Conservation (phyloP, 2,329 filamentous ascomycete genomes). For the Fusarium nelsonii region DNA sequence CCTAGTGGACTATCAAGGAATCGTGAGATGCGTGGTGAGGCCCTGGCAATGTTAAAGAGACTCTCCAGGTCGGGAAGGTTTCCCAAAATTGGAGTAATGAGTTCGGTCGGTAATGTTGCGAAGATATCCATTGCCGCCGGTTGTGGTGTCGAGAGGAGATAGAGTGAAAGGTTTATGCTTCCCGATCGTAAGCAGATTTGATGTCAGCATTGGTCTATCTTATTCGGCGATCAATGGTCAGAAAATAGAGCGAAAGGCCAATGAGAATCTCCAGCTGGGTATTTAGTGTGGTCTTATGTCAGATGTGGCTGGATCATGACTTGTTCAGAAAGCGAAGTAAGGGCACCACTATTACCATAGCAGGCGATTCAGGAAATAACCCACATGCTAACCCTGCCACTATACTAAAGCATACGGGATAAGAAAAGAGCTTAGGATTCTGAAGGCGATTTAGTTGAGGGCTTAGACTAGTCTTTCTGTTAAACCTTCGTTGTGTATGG, state of each 20-base stretch:
- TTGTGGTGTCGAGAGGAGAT: accelerated
- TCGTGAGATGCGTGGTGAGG: conserved; percentile 19
- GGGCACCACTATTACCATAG: no score
- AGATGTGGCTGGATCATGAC: neutral
- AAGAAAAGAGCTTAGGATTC: no score
- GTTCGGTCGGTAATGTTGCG: conserved; percentile 17
- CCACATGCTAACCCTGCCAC: no score
- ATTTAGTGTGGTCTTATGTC: neutral
- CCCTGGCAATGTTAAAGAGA: conserved; percentile 6
- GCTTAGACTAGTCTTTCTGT: no score
- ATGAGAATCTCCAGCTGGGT: neutral
- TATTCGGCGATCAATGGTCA: no score
- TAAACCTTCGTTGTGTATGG: no score
- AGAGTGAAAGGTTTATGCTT: neutral
- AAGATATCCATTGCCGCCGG: conserved; percentile 20
- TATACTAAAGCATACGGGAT: no score
- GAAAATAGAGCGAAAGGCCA: neutral
- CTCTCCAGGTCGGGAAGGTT: conserved; percentile 15
- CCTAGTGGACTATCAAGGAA: conserved; percentile 23
- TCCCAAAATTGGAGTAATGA: conserved; percentile 16
- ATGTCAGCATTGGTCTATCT: neutral
- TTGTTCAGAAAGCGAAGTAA: no score
- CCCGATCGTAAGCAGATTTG: neutral
- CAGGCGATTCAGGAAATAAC: no score
- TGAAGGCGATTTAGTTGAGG: no score